Evolutionary conservation across 1,139 yeast genomes (phyloP).

Genomic region (Candida dubliniensis): DNA sequence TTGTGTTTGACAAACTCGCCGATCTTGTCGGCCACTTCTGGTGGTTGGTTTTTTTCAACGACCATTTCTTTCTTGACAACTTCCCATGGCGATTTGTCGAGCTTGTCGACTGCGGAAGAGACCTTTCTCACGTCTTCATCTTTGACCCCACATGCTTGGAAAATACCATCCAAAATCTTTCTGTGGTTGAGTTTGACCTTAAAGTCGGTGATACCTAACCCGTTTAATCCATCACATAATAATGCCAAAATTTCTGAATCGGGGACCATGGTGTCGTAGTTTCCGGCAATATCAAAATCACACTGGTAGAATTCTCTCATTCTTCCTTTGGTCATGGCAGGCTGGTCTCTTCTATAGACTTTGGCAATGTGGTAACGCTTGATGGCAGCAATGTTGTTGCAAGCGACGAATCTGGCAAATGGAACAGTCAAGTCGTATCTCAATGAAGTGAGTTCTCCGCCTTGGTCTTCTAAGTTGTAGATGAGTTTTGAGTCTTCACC

Average conservation of each 20-base stretch:
- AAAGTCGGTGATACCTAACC: constrained; percentile 88
- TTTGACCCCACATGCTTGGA: constrained; percentile 90
- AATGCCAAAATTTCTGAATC: constrained; percentile 86
- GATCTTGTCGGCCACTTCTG: constrained; percentile 87
- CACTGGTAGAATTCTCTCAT: constrained; percentile 99
- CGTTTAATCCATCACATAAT: constrained; percentile 78
- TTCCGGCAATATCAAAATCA: constrained; percentile 95
- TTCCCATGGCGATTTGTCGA: constrained; percentile 94
- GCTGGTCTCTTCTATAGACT: constrained; percentile 97
- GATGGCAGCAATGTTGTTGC: constrained; percentile 85
- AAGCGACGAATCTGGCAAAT: constrained; percentile 93
- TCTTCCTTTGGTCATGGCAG: constrained; percentile 99
- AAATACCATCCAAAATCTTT: constrained; percentile 92
- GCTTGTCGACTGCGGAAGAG: constrained; percentile 93
- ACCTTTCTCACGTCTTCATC: constrained; percentile 92
- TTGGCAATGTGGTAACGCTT: constrained; percentile 96
- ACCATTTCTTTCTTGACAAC: constrained; percentile 90
- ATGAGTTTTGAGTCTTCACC: constrained; percentile 97
- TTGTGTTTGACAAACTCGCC: constrained; percentile 86
- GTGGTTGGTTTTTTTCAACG: constrained; percentile 87
- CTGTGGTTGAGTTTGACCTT: constrained; percentile 92
- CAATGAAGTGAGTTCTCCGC: constrained; percentile 93
- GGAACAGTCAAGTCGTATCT: constrained; percentile 97
- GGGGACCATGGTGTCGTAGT: constrained; percentile 90
- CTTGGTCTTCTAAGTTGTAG: constrained; percentile 95